A percentile compares a stretch with the other conserved stretches of the same genome.
phyloP scores from a whole-genome alignment of 352 stramenopile genomes.

The Pythium monospermum region DNA sequence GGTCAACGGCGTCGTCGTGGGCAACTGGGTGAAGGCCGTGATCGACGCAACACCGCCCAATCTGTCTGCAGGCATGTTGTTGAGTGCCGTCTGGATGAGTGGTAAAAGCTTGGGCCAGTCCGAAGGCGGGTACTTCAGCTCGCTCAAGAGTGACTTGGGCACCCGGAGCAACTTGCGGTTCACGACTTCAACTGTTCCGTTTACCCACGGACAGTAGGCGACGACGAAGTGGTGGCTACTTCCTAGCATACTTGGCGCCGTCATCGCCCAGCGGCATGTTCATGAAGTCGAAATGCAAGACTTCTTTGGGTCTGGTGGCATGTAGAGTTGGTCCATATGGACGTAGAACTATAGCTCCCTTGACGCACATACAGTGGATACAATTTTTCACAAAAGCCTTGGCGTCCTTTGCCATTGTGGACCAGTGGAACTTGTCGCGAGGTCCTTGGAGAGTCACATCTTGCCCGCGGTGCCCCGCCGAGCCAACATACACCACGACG shows the following conservation, averaged over 20 bases:
- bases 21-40: conserved; percentile 16
- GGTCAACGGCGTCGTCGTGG: not conserved
- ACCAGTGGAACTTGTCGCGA: conserved; percentile 12
- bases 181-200: conserved; percentile 32
- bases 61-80: conserved; percentile 10
- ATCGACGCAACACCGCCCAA: conserved; percentile 19
- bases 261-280: conserved; percentile 9
- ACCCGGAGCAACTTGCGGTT: conserved; percentile 19
- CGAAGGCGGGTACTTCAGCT: conserved; percentile 3
- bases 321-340: conserved; percentile 19
- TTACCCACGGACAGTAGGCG: conserved; percentile 31
- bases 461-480: conserved; percentile 19
- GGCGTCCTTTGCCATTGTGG: conserved; percentile 7
- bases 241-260: conserved; percentile 16
- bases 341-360: conserved; percentile 6
- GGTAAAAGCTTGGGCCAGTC: conserved; percentile 7
- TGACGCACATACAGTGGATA: conserved; percentile 19
- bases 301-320: conserved; percentile 29
- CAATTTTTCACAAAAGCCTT: conserved; percentile 12
- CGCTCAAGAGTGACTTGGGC: conserved; percentile 16
- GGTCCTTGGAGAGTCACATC: conserved; percentile 15
- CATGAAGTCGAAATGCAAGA: conserved; percentile 36
- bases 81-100: conserved; percentile 16
- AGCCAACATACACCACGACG: conserved; percentile 24
- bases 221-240: conserved; percentile 28